These are phyloP conservation scores for Sphaerulina populicola DNA, from an alignment of 2,329 filamentous ascomycete genomes.

Conservation along the genomic window DNA sequence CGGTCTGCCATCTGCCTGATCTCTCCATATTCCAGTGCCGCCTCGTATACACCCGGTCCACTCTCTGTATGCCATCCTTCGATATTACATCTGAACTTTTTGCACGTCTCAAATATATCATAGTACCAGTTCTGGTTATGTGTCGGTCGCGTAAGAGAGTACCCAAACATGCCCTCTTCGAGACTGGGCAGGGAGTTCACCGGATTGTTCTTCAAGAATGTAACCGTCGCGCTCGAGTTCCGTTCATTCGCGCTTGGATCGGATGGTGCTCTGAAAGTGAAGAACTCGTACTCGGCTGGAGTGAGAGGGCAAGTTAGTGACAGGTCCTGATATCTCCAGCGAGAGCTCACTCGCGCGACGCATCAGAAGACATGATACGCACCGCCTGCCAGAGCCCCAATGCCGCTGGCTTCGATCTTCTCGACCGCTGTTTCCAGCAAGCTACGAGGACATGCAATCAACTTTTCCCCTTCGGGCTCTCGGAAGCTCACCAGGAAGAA, in stretches of 20 bases:
- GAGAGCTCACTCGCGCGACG: not conserved
- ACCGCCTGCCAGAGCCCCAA: conserved; percentile 85
- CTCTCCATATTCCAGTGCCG: conserved; percentile 83
- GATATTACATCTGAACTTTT: conserved; percentile 68
- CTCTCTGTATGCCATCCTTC: conserved; percentile 96
- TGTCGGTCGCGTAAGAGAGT: conserved; percentile 75
- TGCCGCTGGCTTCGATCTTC: conserved; percentile 60
- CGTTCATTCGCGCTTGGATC: conserved; percentile 41
- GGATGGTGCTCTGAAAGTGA: conserved; percentile 67
- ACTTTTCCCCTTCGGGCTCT: conserved; percentile 64
- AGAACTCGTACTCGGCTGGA: conserved; percentile 89
- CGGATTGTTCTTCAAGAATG: conserved; percentile 65
- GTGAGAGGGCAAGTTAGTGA: conserved; percentile 12
- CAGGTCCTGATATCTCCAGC: not conserved
- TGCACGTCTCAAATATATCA: conserved; percentile 71
- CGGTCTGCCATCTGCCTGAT: conserved; percentile 85
- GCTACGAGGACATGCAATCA: conserved; percentile 72
- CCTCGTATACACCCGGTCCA: conserved; percentile 90
- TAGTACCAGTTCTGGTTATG: conserved; percentile 94
- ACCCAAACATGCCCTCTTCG: conserved; percentile 93
- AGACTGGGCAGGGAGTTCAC: conserved; percentile 65
- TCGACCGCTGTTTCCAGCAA: conserved; percentile 60
- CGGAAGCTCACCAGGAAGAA: conserved; percentile 79
- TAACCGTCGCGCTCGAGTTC: conserved; percentile 60
- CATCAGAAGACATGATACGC: conserved; percentile 29